Conservation (phyloP, 2,329 filamentous ascomycete species). For the Dactylellina leptospora region DNA sequence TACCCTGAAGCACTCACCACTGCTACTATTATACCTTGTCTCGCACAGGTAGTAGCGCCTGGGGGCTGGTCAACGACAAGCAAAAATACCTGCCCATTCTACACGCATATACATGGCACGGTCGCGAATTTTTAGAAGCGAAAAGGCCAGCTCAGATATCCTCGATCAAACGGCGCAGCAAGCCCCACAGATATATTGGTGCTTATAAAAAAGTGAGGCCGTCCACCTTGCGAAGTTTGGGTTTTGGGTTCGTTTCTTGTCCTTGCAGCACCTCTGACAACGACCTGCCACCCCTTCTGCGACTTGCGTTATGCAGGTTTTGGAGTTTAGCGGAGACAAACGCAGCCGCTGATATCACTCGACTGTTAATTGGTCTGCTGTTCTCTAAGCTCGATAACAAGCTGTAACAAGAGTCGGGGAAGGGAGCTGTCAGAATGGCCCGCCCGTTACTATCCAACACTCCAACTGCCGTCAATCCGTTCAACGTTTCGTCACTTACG, state of each 20-base stretch:
- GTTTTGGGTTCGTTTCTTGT: constrained; percentile 26
- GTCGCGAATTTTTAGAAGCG: constrained; percentile 30
- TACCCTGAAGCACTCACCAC: constrained; percentile 9
- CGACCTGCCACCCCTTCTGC: constrained; percentile 23
- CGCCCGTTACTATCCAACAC: constrained; percentile 41
- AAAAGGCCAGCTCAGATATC: not conserved
- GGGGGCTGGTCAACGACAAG: constrained; percentile 18
- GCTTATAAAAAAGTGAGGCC: constrained; percentile 40
- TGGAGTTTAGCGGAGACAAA: constrained; percentile 34
- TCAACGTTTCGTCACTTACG: constrained; percentile 46
- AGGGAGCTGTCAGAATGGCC: constrained; percentile 23
- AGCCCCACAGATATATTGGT: constrained; percentile 5
- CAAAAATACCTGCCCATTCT: not conserved
- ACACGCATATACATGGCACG: constrained; percentile 25
- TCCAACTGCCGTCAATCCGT: constrained; percentile 45
- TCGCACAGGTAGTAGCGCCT: constrained; percentile 28
- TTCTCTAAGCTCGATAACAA: no score
- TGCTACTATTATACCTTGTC: constrained; percentile 5
- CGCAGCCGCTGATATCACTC: constrained; percentile 31
- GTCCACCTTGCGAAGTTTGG: constrained; percentile 9
- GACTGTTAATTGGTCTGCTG: constrained; percentile 31
- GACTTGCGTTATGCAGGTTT: constrained; percentile 48
- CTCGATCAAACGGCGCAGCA: constrained; percentile 12
- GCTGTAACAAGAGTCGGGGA: not conserved
- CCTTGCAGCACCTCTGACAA: constrained; percentile 50